Base-by-base conservation (phyloP, 2,329 filamentous ascomycete species). In the Hypoxylon sp. region DNA sequence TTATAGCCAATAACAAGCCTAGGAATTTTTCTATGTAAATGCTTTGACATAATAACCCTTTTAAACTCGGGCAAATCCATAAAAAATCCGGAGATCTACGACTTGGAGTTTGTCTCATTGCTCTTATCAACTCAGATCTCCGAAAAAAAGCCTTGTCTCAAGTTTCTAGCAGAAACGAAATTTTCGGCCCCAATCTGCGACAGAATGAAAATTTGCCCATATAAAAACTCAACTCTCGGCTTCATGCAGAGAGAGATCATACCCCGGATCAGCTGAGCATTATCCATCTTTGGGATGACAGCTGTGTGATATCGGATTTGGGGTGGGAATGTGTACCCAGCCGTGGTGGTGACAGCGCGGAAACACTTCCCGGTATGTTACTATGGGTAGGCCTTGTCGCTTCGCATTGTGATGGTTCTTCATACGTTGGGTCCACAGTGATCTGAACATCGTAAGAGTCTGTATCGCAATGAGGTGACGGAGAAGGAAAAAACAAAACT, bases 401-500 rank as follows among this genome's bases (percentile, higher is more conserved):
- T 39, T 65, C 24, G 50, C 54, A 58, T 57, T 64, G 53, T 35
- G 52, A 39, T 46, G 47, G 35, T 31, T 53, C 29, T 35, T 37
- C 13, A 56, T 52, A 42, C 39, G 13, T 47, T 53, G 55, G 50
- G 5, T 31, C 51, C 54, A 65, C 50, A 37, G 35, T 60, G 50
- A 53, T 35, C 44, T 37, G 26, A 62, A 46, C 35, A 56, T 68
- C 48, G 57, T 62, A 65, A 68, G 56, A 68, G 53, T 46, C 39
- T 22, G n/a, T 35, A 63, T 52, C 37, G 31, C 39, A 44, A 63
- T 59, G 46, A 51, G 50, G 35, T 31, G 22, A 61, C 39, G 24
- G 29, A 48, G n/a, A 14, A 57, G 19, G 24, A 37, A 62, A 11
- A 19, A 11, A 61, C 37, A 37, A 44, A 63, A 9, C 11, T 22